phyloP scores from a whole-genome alignment of 2,329 filamentous ascomycete species.

The Stagonosporopsis rhizophila region DNA sequence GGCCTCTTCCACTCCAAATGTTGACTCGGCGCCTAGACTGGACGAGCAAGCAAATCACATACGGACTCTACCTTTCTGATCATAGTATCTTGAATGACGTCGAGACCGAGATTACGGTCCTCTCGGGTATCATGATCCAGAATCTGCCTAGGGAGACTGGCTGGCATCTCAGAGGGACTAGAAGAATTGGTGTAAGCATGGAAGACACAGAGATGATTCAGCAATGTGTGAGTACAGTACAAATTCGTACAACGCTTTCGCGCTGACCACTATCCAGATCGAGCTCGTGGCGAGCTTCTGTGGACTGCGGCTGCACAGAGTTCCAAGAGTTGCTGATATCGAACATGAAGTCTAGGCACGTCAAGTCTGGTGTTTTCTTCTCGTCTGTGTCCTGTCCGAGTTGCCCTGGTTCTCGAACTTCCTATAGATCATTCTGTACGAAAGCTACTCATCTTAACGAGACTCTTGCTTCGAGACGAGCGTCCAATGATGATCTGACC shows the following conservation, averaged over 20 bases:
- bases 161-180: constrained; percentile 63
- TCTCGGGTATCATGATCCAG: constrained; percentile 65
- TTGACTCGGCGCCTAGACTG: constrained; percentile 46
- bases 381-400: background rate
- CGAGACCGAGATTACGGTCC: constrained; percentile 63
- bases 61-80: constrained; percentile 65
- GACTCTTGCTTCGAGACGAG: background rate
- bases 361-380: background rate
- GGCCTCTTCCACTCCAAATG: background rate
- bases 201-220: constrained; percentile 55
- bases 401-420: rapidly evolving
- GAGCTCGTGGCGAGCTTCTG: constrained; percentile 43
- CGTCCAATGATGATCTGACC: background rate
- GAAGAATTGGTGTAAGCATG: constrained; percentile 57
- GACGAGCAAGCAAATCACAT: constrained; percentile 63
- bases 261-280: constrained; percentile 25
- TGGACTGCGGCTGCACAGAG: constrained; percentile 33
- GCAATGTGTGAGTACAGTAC: constrained; percentile 46
- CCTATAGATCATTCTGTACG: background rate
- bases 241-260: background rate
- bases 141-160: constrained; percentile 61
- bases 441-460: background rate
- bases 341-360: constrained; percentile 39
- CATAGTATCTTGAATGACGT: constrained; percentile 61
- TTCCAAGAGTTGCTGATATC: constrained; percentile 43